A percentile compares a stretch with the other conserved stretches of the same genome.
phyloP scores from a whole-genome alignment of 1,284 basidiomycete species.

The Irpex sp. region DNA sequence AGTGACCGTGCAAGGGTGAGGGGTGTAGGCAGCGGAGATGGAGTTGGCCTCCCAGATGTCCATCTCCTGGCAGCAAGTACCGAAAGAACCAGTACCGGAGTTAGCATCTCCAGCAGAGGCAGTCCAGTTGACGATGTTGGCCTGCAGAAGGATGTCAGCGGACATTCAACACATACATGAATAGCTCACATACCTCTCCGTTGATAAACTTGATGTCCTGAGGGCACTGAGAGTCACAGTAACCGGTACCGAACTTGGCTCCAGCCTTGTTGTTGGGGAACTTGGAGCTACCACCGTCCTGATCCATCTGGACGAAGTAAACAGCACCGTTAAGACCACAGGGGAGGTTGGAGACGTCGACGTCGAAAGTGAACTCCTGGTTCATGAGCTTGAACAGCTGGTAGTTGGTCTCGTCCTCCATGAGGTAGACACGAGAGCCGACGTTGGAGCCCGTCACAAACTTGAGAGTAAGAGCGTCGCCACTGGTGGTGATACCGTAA shows the following conservation, averaged over 20 bases:
- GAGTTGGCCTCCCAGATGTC: constrained; percentile 56
- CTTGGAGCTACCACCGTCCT: constrained; percentile 49
- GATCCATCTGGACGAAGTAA: constrained; percentile 42
- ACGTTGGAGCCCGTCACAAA: constrained; percentile 35
- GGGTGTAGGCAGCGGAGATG: constrained; percentile 42
- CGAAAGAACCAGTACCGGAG: constrained; percentile 39
- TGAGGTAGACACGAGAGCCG: constrained; percentile 40
- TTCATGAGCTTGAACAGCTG: constrained; percentile 49
- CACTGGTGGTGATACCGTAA: constrained; percentile 36
- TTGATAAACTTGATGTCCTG: constrained; percentile 32
- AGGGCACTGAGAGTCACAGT: constrained; percentile 33
- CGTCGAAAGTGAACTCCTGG: constrained; percentile 55
- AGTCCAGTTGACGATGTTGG: constrained; percentile 43
- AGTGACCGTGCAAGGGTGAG: constrained; percentile 40
- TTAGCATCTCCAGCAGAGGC: constrained; percentile 33
- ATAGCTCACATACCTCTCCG: constrained; percentile 4
- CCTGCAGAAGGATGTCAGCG: constrained; percentile 23
- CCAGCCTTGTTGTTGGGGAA: constrained; percentile 53
- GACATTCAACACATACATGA: too few relatives aligned
- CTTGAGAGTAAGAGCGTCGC: constrained; percentile 34
- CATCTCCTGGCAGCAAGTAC: constrained; percentile 53
- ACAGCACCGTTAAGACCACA: constrained; percentile 39
- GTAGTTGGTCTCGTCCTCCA: constrained; percentile 41
- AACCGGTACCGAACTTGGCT: constrained; percentile 36
- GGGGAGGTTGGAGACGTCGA: constrained; percentile 41